phyloP scores from a whole-genome alignment of 495 filamentous ascomycete species.

The Penicillium riverlandense region DNA sequence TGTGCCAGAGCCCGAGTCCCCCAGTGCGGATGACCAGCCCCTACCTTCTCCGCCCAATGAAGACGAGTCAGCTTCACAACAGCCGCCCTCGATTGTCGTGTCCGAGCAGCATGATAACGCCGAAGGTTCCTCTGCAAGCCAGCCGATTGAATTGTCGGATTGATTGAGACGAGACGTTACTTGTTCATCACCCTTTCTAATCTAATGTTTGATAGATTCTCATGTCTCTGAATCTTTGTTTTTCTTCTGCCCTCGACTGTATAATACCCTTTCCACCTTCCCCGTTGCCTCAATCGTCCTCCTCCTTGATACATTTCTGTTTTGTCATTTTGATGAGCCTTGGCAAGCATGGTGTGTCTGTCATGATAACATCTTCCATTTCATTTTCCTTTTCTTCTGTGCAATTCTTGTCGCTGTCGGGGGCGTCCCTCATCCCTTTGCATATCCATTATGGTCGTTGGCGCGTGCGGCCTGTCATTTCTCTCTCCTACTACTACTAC shows the following conservation, averaged over 20 bases:
- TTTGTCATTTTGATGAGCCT: conserved; percentile 16
- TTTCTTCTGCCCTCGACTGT: conserved; percentile 19
- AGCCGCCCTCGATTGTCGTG: conserved; percentile 33
- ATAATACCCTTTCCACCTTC: conserved; percentile 17
- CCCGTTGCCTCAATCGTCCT: neutral
- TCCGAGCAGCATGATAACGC: conserved; percentile 25
- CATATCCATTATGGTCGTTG: conserved; percentile 1
- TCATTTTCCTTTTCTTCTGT: conserved; percentile 5
- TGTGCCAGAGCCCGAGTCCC: conserved; percentile 27
- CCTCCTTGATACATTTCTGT: conserved; percentile 8
- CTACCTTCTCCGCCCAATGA: conserved; percentile 17
- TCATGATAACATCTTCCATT: conserved; percentile 21
- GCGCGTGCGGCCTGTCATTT: too few relatives aligned
- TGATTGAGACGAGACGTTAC: conserved; percentile 2
- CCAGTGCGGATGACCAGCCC: conserved; percentile 15
- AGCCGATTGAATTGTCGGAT: conserved; percentile 25
- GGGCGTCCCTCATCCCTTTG: conserved; percentile 13
- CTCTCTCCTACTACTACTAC: neutral
- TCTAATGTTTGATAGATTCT: conserved; percentile 36
- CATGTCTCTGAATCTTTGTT: conserved; percentile 26
- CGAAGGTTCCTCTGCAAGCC: conserved; percentile 19
- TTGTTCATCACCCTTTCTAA: conserved; percentile 10
- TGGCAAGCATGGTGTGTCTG: conserved; percentile 13
- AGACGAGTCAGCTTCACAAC: conserved; percentile 18
- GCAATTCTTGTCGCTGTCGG: conserved; percentile 11